A percentile compares a stretch with the other conserved stretches of the same genome.
Evolutionary conservation across 352 stramenopile species (phyloP).

Genomic region (Halophytophthora polymorphica): DNA sequence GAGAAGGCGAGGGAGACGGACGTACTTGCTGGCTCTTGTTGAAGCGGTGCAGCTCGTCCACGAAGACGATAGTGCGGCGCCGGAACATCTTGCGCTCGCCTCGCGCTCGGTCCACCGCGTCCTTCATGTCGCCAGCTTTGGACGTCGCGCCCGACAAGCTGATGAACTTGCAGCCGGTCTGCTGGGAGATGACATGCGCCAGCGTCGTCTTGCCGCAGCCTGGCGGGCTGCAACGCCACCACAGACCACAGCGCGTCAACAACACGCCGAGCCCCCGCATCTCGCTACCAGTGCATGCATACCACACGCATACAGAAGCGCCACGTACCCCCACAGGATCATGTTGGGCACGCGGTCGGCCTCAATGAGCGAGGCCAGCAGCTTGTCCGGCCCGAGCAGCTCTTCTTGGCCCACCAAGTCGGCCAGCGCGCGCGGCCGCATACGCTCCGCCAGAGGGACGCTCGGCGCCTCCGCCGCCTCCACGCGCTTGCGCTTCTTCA

Average conservation of each 20-base stretch:
- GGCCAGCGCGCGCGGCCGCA: constrained; percentile 58
- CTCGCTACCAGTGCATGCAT: constrained; percentile 1
- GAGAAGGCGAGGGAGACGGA: neutral
- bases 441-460: constrained; percentile 69
- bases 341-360: constrained; percentile 77
- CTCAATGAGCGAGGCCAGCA: constrained; percentile 57
- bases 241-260: neutral
- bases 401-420: constrained; percentile 72
- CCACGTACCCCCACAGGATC: constrained; percentile 76
- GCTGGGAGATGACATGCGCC: constrained; percentile 67
- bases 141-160: constrained; percentile 69
- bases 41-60: constrained; percentile 88
- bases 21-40: constrained; percentile 81
- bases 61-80: constrained; percentile 79
- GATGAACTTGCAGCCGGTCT: constrained; percentile 71
- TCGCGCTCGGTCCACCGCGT: constrained; percentile 68
- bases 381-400: constrained; percentile 57
- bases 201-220: constrained; percentile 87
- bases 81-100: constrained; percentile 60
- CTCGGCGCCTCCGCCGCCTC: constrained; percentile 15
- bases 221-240: constrained; percentile 41
- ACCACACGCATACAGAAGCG: neutral
- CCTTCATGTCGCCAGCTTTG: constrained; percentile 66
- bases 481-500: constrained; percentile 57
- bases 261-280: constrained; percentile 2